A percentile compares a stretch with the other conserved stretches of the same genome.
Evolutionary conservation across 352 stramenopile genomes (phyloP).

Genomic region (Globisporangium recalcitrans): DNA sequence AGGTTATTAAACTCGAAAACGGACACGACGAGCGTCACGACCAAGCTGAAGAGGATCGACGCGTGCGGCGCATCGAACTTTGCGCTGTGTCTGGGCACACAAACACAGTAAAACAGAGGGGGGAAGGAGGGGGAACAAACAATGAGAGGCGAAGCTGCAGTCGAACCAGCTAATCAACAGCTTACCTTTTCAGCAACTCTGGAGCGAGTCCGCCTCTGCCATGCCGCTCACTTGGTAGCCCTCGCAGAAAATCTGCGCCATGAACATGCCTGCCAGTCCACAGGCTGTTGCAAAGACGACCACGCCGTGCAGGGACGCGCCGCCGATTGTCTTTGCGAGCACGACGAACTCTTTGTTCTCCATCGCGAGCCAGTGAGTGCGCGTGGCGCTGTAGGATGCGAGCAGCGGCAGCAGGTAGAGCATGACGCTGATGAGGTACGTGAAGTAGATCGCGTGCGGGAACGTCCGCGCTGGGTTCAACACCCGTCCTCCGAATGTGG

Average conservation of each 20-base stretch:
- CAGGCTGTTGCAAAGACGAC: slow-evolving; percentile 69
- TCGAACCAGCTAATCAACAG: not conserved
- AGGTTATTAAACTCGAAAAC: slow-evolving; percentile 40
- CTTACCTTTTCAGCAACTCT: slow-evolving; percentile 35
- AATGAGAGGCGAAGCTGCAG: not conserved
- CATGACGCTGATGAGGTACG: slow-evolving; percentile 53
- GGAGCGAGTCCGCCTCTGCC: slow-evolving; percentile 70
- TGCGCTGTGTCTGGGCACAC: slow-evolving; percentile 22
- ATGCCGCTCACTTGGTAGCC: slow-evolving; percentile 66
- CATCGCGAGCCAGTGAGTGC: slow-evolving; percentile 51
- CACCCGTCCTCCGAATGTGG: slow-evolving; percentile 83
- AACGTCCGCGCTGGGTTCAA: slow-evolving; percentile 41
- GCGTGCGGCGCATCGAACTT: slow-evolving; percentile 25
- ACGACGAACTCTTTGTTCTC: slow-evolving; percentile 72
- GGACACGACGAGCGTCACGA: slow-evolving; percentile 21
- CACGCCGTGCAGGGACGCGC: slow-evolving; percentile 70
- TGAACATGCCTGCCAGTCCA: slow-evolving; percentile 80
- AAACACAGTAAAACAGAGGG: slow-evolving; percentile 10
- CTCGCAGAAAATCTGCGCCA: slow-evolving; percentile 83
- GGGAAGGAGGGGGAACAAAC: not conserved
- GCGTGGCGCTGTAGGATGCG: slow-evolving; percentile 44
- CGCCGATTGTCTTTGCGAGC: slow-evolving; percentile 62
- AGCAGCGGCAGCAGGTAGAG: slow-evolving; percentile 83
- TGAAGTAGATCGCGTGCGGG: slow-evolving; percentile 59
- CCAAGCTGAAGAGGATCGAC: slow-evolving; percentile 24